Evolutionary conservation across 148 eudicot genomes (phyloP), one percentile per base, ranked within the genome.

Genomic region (Chenopodium berlandieri): DNA sequence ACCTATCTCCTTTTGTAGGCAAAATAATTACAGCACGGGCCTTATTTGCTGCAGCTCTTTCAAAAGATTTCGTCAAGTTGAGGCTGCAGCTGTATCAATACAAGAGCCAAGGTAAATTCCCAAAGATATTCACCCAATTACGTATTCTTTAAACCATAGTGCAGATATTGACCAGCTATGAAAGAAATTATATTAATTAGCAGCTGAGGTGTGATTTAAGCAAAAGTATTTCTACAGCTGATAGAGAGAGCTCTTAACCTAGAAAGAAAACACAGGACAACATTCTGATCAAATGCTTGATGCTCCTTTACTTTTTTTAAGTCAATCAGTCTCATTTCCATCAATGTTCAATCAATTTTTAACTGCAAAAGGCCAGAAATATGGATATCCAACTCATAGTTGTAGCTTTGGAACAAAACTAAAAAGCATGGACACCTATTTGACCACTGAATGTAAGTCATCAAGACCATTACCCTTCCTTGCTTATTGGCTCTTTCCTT

Each of bases 11-110:
- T 84, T 96, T 92, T 40, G 97, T 89, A 64, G 98, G 95, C 87
- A 96, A 81, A 83, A 94, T 91, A 40, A 96, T 94, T 72, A 96
- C 85, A 67, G 95, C 89, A 70, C 99, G 98, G 78, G 99, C 98
- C 82, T 89, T 96, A 78, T 89, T 86, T 68, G 95, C 98, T 34
- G 99, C 99, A 88, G 99, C 99, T 85, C 98, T 90, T 85, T 94
- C 92, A 81, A 90, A 96, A 84, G 99, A 96, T 80, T 91, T 89
- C 67, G 99, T 92, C 85, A 88, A 78, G 87, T 88, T 96, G 77
- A 92, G 89, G 84, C 95, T 90, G 85, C 98, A 92, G 77, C 99
- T 96, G 98, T 80, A 81, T 37, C 84, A 86, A 79, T 30, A 52
- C 66, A 83, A 84, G 52, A 48, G 65, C 79, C 66, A 73, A 75